phyloP scores from a whole-genome alignment of 1,284 basidiomycete species.

The Tetrapyrgos nigripes region DNA sequence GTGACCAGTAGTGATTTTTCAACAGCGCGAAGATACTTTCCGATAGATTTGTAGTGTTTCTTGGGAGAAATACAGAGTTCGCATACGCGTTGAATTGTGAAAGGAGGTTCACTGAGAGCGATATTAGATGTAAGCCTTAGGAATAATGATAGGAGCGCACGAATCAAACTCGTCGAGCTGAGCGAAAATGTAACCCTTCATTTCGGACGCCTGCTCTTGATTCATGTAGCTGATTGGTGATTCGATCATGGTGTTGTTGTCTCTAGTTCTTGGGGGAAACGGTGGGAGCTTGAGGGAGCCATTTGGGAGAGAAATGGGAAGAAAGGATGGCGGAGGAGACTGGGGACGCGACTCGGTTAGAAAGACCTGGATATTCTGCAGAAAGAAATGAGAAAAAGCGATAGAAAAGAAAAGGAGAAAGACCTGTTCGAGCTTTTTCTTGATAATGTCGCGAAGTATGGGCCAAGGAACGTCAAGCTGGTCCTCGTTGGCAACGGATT shows the following conservation, averaged over 20 bases:
- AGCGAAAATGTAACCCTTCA: slow-evolving; percentile 64
- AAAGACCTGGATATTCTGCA: slow-evolving; percentile 66
- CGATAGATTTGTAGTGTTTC: slow-evolving; percentile 77
- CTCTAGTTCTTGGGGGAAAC: slow-evolving; percentile 69
- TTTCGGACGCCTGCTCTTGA: slow-evolving; percentile 64
- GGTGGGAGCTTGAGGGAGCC: slow-evolving; percentile 83
- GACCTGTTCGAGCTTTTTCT: slow-evolving; percentile 72
- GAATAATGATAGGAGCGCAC: slow-evolving; percentile 49
- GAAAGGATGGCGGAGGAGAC: slow-evolving; percentile 46
- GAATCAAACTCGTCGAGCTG: slow-evolving; percentile 81
- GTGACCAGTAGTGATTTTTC: slow-evolving; percentile 89
- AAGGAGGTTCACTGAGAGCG: slow-evolving; percentile 70
- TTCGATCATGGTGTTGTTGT: slow-evolving; percentile 56
- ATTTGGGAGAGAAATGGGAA: slow-evolving; percentile 47
- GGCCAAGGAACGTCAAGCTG: background rate
- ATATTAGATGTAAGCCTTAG: slow-evolving; percentile 16
- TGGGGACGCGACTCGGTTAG: slow-evolving; percentile 50
- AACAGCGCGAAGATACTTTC: slow-evolving; percentile 91
- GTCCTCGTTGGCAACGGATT: background rate
- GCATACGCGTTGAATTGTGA: slow-evolving; percentile 91
- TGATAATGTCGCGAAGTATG: slow-evolving; percentile 59
- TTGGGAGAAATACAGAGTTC: slow-evolving; percentile 82
- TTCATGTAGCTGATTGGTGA: slow-evolving; percentile 68
- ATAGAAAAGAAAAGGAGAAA: slow-evolving; percentile 17
- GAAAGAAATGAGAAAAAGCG: slow-evolving; percentile 17